Base-by-base conservation (phyloP, 2,329 filamentous ascomycete genomes). In the Colletotrichum magnum region DNA sequence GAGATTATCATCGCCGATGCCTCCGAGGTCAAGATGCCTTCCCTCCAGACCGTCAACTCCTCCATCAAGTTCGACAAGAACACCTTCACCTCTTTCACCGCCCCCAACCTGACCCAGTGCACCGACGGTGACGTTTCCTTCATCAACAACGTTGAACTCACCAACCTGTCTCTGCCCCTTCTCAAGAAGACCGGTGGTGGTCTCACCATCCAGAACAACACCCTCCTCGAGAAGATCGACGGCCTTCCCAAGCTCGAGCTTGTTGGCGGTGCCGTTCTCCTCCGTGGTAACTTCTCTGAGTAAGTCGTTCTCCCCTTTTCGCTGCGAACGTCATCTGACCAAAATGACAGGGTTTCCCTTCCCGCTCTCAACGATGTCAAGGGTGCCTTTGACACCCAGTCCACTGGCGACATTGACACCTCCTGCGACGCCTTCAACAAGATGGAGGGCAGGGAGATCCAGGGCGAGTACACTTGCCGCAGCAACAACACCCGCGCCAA, bases 141-240 rank as follows among this genome's bases (percentile, higher is more conserved):
- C 75, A 85, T 89, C 78, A 87, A 87, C 83, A 92, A 92, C 84
- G 80, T 81, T 50, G 79, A 85, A 70, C 83, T 92, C 58, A 79
- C 83, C 79, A 97, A 97, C 88, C 86, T 98, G 81, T 90, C 91
- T 69, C 88, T 97, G 82, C 91, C 92, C 56, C 54, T 78, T 24
- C 86, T 98, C 53, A 87, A 85, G 73, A 87, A 83, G 63, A 88
- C 97, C 76, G 89, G 88, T 74, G 95, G 94, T 84, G 94, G 92
- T 79, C 89, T 97, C 79, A 90, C 92, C 75, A 89, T 99, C 77
- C 92, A 93, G 82, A 97, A 97, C 89, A 98, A 98, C 91, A 93
- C 94, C 70, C 84, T 86, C 64, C 88, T 98, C 41, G 75, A 82
- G 65, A 79, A 84, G 70, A 86, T 98, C 65, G 81, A 88, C 72